A percentile compares a stretch with the other conserved stretches of the same genome.
These are phyloP conservation scores for Avena insularis DNA, from an alignment of 176 grass and related monocot species.

Conservation along the genomic window DNA sequence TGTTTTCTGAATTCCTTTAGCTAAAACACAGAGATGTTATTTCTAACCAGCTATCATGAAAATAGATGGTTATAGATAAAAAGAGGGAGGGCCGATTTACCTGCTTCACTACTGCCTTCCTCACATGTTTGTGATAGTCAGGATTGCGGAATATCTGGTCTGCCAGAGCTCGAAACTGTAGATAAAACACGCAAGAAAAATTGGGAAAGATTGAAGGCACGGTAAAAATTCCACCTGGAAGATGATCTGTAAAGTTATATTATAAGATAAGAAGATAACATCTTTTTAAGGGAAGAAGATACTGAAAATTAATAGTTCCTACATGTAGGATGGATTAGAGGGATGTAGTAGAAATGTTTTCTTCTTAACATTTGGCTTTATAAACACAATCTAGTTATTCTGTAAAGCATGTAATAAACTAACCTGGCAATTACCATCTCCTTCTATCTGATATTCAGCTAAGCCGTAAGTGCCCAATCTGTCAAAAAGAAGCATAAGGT, in stretches of 20 bases:
- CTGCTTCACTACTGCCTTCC: slow-evolving; percentile 82
- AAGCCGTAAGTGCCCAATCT: slow-evolving; percentile 90
- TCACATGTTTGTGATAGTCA: slow-evolving; percentile 91
- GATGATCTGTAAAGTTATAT: neutral
- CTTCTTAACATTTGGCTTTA: slow-evolving; percentile 17
- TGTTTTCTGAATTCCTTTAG: slow-evolving; percentile 85
- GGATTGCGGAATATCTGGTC: slow-evolving; percentile 98
- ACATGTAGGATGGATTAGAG: slow-evolving; percentile 20
- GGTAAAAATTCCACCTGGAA: neutral
- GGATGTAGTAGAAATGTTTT: slow-evolving; percentile 11
- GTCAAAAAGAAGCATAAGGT: slow-evolving; percentile 32
- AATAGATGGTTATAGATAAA: slow-evolving; percentile 1
- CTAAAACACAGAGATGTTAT: slow-evolving; percentile 53
- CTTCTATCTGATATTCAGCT: slow-evolving; percentile 96
- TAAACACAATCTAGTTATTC: slow-evolving; percentile 2
- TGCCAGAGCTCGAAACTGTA: slow-evolving; percentile 97
- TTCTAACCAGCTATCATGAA: slow-evolving; percentile 25
- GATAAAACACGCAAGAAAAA: slow-evolving; percentile 14
- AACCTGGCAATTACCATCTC: slow-evolving; percentile 99
- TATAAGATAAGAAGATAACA: slow-evolving; percentile 10
- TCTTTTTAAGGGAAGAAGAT: neutral
- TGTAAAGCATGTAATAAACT: slow-evolving; percentile 30
- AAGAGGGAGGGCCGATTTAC: slow-evolving; percentile 36
- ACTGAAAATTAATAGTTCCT: neutral
- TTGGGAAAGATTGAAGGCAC: neutral